These are phyloP conservation scores for Gremmenia infestans DNA, from an alignment of 2,329 filamentous ascomycete genomes.

Conservation along the genomic window DNA sequence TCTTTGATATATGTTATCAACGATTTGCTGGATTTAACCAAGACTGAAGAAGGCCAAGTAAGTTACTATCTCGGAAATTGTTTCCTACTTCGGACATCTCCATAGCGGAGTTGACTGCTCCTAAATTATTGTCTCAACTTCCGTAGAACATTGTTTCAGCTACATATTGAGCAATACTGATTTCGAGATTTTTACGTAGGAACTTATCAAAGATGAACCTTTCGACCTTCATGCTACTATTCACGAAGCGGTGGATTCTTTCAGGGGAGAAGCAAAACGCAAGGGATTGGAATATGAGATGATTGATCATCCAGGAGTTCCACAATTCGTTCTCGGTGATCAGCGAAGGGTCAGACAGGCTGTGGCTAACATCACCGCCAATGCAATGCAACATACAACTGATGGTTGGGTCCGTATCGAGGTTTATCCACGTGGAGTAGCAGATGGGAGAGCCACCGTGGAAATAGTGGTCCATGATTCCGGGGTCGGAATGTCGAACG, in stretches of 20 bases:
- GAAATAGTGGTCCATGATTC: slow-evolving; percentile 75
- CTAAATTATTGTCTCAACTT: too few species aligned
- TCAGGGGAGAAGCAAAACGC: slow-evolving; percentile 66
- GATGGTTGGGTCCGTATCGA: slow-evolving; percentile 67
- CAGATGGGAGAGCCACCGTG: slow-evolving; percentile 54
- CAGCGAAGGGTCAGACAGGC: slow-evolving; percentile 75
- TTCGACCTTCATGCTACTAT: slow-evolving; percentile 70
- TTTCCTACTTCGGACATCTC: too few species aligned
- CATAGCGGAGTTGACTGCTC: too few species aligned
- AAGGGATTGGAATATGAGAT: slow-evolving; percentile 71
- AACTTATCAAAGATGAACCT: slow-evolving; percentile 72
- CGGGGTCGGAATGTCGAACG: slow-evolving; percentile 63
- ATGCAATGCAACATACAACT: slow-evolving; percentile 74
- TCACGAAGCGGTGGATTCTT: slow-evolving; percentile 71
- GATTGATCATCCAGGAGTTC: slow-evolving; percentile 62
- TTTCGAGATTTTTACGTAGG: slow-evolving; percentile 18
- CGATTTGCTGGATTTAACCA: slow-evolving; percentile 81
- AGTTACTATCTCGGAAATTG: too few species aligned
- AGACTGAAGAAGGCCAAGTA: slow-evolving; percentile 71
- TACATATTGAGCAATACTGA: too few species aligned
- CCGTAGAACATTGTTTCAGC: too few species aligned
- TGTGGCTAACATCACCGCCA: slow-evolving; percentile 77
- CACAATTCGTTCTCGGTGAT: slow-evolving; percentile 69
- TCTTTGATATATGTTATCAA: slow-evolving; percentile 93
- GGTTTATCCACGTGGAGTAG: slow-evolving; percentile 53